Percentiles rank a stretch among this genome's conserved stretches.
Evolutionary conservation across 306 rosid species (phyloP).

Genomic region (Mimosa bimucronata): DNA sequence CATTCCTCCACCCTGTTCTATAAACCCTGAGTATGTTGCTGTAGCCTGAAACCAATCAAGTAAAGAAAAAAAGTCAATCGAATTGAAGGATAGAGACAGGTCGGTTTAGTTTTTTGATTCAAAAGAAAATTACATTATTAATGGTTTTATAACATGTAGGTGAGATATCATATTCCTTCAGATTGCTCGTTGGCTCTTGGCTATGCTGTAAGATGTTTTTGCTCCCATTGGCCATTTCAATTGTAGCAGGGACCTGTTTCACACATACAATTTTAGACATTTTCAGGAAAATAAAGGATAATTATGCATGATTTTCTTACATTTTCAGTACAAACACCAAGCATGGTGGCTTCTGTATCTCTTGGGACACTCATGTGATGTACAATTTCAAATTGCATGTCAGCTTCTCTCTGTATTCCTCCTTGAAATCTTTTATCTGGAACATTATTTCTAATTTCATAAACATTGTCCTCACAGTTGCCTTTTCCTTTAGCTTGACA

Average conservation of each 20-base stretch:
- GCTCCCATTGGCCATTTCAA: not conserved
- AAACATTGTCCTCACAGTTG: not conserved
- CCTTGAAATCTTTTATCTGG: not conserved
- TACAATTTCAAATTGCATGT: not conserved
- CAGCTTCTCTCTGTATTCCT: not conserved
- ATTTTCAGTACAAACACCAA: not conserved
- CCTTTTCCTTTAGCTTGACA: not conserved
- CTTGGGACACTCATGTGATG: not conserved
- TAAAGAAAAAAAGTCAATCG: not conserved
- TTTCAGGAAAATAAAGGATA: not conserved
- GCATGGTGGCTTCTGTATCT: not conserved
- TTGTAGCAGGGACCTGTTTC: slow-evolving; percentile 6
- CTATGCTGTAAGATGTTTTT: not conserved
- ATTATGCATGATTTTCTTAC: slow-evolving; percentile 2
- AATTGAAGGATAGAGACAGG: not conserved
- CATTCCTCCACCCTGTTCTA: not conserved
- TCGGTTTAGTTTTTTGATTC: not conserved
- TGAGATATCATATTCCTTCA: not conserved
- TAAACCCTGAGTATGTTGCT: not conserved
- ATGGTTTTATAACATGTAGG: not conserved
- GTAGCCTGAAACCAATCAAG: slow-evolving; percentile 7
- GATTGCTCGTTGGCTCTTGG: not conserved
- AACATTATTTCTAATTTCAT: not conserved
- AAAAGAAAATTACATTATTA: slow-evolving; percentile 35
- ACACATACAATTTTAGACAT: not conserved